phyloP scores from a whole-genome alignment of 163 green algal genomes.

The Chlorella variabilis region DNA sequence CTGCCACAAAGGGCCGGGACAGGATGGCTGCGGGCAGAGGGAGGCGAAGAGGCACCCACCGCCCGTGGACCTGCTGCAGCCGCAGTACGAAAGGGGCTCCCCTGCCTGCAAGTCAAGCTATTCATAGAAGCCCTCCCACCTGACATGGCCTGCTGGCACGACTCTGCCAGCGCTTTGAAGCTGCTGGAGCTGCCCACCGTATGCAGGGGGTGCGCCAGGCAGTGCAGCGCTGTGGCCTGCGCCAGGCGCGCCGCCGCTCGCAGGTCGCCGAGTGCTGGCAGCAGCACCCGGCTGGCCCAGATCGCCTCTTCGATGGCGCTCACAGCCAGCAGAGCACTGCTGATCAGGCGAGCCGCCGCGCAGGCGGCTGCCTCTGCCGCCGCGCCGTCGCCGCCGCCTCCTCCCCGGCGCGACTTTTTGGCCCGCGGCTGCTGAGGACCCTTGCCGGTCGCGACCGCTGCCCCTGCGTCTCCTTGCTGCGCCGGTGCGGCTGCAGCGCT shows the following conservation, averaged over 20 bases:
- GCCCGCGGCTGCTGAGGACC: neutral
- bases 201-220: slow-evolving; percentile 10
- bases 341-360: neutral
- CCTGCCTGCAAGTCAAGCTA: too few species aligned
- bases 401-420: neutral
- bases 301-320: neutral
- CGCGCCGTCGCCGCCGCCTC: neutral
- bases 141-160: neutral
- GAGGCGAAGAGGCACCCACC: neutral
- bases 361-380: neutral
- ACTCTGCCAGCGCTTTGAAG: neutral
- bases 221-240: neutral
- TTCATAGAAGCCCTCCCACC: too few species aligned
- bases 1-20: neutral
- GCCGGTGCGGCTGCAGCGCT: neutral
- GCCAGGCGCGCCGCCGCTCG: neutral
- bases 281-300: neutral
- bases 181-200: neutral
- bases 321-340: neutral
- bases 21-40: slow-evolving; percentile 14
- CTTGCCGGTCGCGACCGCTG: neutral
- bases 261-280: slow-evolving; percentile 1
- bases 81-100: too few species aligned
- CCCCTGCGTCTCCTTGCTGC: neutral
- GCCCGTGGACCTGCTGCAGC: neutral